These are phyloP conservation scores for Naganishia cerealis DNA, from an alignment of 1,284 basidiomycete species.

Conservation along the genomic window DNA sequence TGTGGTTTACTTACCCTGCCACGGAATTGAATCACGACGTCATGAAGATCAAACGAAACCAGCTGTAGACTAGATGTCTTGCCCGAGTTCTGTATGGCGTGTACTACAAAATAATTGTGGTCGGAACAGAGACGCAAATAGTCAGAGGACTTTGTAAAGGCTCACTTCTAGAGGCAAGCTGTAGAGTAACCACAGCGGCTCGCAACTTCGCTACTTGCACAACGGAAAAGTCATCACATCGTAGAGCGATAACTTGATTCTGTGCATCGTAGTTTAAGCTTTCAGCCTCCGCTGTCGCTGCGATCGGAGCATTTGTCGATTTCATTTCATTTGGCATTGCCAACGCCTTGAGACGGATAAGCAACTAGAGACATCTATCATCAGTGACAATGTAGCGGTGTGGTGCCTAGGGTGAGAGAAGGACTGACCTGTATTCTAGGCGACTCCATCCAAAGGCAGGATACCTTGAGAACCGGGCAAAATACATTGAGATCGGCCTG, in stretches of 20 bases:
- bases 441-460: slow-evolving; percentile 18
- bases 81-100: slow-evolving; percentile 6
- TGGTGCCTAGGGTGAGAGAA: background rate
- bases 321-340: slow-evolving; percentile 3
- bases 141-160: background rate
- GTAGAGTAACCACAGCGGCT: slow-evolving; percentile 14
- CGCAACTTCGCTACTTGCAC: slow-evolving; percentile 16
- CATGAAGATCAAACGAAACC: slow-evolving; percentile 6
- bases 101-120: background rate
- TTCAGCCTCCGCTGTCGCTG: background rate
- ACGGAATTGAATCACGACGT: slow-evolving; percentile 10
- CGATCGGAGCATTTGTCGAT: background rate
- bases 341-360: slow-evolving; percentile 15
- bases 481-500: slow-evolving; percentile 15
- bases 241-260: slow-evolving; percentile 14
- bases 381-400: background rate
- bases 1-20: background rate
- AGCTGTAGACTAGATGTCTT: background rate
- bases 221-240: slow-evolving; percentile 22
- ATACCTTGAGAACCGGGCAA: slow-evolving; percentile 15
- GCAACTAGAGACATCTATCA: background rate
- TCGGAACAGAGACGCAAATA: background rate
- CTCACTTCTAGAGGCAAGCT: slow-evolving; percentile 18
- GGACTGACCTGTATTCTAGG: slow-evolving; percentile 13
- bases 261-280: slow-evolving; percentile 11